These are phyloP conservation scores for Cryptococcus depauperatus DNA, from an alignment of 1,284 basidiomycete genomes.

Conservation along the genomic window DNA sequence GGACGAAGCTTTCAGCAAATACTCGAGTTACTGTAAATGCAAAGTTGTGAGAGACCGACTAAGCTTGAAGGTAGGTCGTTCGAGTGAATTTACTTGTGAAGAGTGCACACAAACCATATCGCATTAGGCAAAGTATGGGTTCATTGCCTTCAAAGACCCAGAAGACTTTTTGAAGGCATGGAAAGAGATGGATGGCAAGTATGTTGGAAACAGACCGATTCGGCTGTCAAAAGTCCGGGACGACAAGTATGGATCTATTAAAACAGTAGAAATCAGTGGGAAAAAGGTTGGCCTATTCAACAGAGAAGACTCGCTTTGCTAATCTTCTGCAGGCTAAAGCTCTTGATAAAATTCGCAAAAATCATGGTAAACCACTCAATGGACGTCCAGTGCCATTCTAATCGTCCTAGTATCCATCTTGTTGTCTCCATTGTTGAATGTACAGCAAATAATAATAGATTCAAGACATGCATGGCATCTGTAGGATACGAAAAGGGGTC, in stretches of 20 bases:
- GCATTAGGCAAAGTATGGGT: constrained; percentile 83
- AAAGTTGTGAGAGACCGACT: constrained; percentile 87
- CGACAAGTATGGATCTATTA: constrained; percentile 78
- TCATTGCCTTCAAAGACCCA: constrained; percentile 95
- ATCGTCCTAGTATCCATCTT: too few relatives aligned
- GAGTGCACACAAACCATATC: neutral
- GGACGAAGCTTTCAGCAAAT: constrained; percentile 84
- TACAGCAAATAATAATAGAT: too few relatives aligned
- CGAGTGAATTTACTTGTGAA: too few relatives aligned
- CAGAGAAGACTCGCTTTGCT: neutral
- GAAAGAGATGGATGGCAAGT: constrained; percentile 99
- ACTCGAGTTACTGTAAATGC: constrained; percentile 85
- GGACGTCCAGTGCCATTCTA: constrained; percentile 40
- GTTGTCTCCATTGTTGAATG: too few relatives aligned
- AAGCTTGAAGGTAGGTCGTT: constrained; percentile 63
- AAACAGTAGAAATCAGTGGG: constrained; percentile 62
- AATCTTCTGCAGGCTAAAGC: constrained; percentile 28
- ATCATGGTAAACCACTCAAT: constrained; percentile 41
- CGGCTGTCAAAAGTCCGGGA: constrained; percentile 77
- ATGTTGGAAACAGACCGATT: constrained; percentile 89
- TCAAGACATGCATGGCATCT: too few relatives aligned
- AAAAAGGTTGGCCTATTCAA: constrained; percentile 37
- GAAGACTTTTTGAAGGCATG: constrained; percentile 97
- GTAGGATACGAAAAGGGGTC: too few relatives aligned
- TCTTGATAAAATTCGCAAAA: constrained; percentile 42